phyloP scores from a whole-genome alignment of 2,329 filamentous ascomycete species.

The Coleophoma cylindrospora region DNA sequence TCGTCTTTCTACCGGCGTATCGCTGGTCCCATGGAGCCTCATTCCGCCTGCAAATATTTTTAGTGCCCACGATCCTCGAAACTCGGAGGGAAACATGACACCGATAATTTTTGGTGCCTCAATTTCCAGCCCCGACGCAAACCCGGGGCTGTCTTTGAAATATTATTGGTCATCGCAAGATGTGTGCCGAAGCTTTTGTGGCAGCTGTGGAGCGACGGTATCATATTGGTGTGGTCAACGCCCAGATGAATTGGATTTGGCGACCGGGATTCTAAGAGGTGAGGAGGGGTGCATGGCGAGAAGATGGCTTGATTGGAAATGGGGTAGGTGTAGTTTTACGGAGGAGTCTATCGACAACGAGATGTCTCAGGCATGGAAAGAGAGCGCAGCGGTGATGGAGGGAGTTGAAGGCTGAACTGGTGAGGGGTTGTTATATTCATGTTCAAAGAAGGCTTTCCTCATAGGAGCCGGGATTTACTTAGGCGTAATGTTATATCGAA shows the following conservation, averaged over 20 bases:
- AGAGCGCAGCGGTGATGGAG: neutral
- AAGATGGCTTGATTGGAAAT: conserved; percentile 5
- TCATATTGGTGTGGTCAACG: conserved; percentile 3
- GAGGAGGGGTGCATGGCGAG: conserved; percentile 9
- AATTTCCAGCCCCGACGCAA: neutral
- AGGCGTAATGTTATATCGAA: no score
- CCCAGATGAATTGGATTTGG: conserved; percentile 6
- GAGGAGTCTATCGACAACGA: conserved; percentile 7
- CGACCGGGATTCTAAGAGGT: conserved; percentile 5
- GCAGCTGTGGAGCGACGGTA: conserved; percentile 2
- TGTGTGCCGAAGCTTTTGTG: conserved; percentile 4
- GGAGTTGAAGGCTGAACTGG: neutral
- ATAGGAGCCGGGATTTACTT: no score
- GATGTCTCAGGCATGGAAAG: conserved; percentile 2
- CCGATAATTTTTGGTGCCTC: neutral
- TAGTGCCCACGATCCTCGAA: neutral
- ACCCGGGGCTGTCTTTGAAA: conserved; percentile 1
- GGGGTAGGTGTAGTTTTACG: conserved; percentile 5
- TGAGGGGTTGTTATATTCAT: neutral
- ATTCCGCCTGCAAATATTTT: conserved; percentile 3
- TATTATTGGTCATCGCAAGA: conserved; percentile 5
- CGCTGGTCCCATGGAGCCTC: conserved; percentile 1
- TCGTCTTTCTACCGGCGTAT: conserved; percentile 5
- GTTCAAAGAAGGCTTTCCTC: no score
- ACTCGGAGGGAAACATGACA: neutral